phyloP scores from a whole-genome alignment of 1,139 yeast species.

The Blastobotrys capitulatus region DNA sequence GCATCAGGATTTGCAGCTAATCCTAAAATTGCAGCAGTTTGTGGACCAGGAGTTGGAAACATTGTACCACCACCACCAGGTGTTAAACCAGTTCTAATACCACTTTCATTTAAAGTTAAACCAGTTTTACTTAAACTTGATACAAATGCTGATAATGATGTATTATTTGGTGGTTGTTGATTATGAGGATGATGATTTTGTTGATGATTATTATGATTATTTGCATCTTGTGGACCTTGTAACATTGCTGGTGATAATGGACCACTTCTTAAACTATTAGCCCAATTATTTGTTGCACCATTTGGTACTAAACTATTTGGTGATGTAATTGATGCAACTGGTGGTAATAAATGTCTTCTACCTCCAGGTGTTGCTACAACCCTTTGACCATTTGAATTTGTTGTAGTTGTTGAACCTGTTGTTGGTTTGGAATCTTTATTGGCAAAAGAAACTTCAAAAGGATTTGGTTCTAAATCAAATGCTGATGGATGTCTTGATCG shows the following conservation, averaged over 20 bases:
- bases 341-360: slow-evolving; percentile 31
- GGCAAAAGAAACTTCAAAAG: slow-evolving; percentile 93
- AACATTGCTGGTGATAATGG: slow-evolving; percentile 34
- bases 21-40: slow-evolving; percentile 35
- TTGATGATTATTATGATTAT: background rate
- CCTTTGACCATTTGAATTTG: slow-evolving; percentile 12
- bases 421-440: slow-evolving; percentile 37
- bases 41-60: slow-evolving; percentile 36
- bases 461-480: slow-evolving; percentile 87
- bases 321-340: slow-evolving; percentile 33
- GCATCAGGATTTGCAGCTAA: slow-evolving; percentile 10
- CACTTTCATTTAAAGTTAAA: slow-evolving; percentile 20
- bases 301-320: slow-evolving; percentile 29
- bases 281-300: slow-evolving; percentile 20
- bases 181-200: slow-evolving; percentile 7
- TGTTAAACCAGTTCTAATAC: slow-evolving; percentile 34
- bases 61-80: slow-evolving; percentile 35
- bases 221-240: slow-evolving; percentile 27
- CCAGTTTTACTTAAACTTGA: slow-evolving; percentile 12
- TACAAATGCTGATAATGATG: slow-evolving; percentile 19
- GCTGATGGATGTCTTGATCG: slow-evolving; percentile 14
- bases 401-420: slow-evolving; percentile 17
- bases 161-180: slow-evolving; percentile 1
- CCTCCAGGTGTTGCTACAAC: slow-evolving; percentile 30
- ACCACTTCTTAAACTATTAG: slow-evolving; percentile 28